Base-by-base conservation (phyloP, 208 protist genomes). In the Strigomonas culicis region DNA sequence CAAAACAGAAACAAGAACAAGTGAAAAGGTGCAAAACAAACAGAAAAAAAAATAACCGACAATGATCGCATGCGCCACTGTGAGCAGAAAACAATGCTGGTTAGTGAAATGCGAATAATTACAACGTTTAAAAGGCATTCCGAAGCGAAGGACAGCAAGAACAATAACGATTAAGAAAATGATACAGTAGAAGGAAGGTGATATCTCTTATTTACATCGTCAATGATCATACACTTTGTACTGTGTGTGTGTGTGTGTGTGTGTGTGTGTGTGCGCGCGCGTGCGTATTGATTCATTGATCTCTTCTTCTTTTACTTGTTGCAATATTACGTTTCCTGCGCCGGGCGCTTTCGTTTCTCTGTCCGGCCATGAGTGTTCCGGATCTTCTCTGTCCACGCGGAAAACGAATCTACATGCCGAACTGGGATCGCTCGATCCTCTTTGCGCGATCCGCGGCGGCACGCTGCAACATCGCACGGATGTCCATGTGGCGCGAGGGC, bases 381-480 rank as follows among this genome's bases (percentile, higher is more conserved):
- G 36, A 7, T 50, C 11, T 19, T 60, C n/a, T n/a, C n/a, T n/a
- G n/a, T n/a, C n/a, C n/a, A n/a, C n/a, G n/a, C n/a, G 34, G 34
- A 39, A 39, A 39, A 39, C 34, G 10, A 39, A 39, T 39, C 8
- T 59, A 58, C 25, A 34, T 59, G 32, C 55, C 55, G 30, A 46
- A 46, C 17, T 60, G 55, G n/a, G 31, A 28, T n/a, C 55, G 1
- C n/a, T 60, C 30, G n/a, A 60, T 55, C 22, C 84, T 81, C 28
- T 84, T 79, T 15, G 82, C 88, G 3, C 88, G 74, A 21, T 94
- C 88, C 46, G 81, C 59, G 0, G 84, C 81, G 3, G 88, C 88
- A 7, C 80, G 72, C 64, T 94, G 88, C 21, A 94, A 75, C 82
- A 94, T 80, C 17, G 80, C 72, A 52, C 84, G 88, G 43, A 94